Percentiles rank a stretch among this genome's conserved stretches.
These are phyloP conservation scores for Hypomyces perniciosus DNA, from an alignment of 2,329 filamentous ascomycete species.

Conservation along the genomic window DNA sequence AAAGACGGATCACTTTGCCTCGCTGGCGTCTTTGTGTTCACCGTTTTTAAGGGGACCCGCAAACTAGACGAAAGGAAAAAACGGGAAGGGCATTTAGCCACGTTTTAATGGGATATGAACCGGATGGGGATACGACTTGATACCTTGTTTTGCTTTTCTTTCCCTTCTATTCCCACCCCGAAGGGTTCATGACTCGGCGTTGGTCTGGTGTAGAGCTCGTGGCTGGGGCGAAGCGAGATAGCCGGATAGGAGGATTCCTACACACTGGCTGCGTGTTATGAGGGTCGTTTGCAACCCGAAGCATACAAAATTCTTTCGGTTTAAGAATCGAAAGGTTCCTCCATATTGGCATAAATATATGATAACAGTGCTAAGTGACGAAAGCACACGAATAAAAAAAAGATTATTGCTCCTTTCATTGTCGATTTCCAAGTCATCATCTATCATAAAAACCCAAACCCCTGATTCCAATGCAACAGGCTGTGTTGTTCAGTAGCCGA, in stretches of 20 bases:
- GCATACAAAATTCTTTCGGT: too few relatives aligned
- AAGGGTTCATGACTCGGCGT: neutral
- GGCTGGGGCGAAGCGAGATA: too few relatives aligned
- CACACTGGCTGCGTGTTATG: too few relatives aligned
- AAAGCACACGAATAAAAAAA: too few relatives aligned
- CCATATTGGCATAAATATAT: too few relatives aligned
- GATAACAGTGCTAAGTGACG: too few relatives aligned
- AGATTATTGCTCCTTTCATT: too few relatives aligned
- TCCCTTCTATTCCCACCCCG: neutral
- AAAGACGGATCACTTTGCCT: too few relatives aligned
- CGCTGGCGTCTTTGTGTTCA: neutral
- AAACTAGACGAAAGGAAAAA: constrained; percentile 1
- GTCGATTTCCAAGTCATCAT: neutral
- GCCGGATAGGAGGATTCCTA: too few relatives aligned
- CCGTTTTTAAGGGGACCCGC: constrained; percentile 1
- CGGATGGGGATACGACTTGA: constrained; percentile 21
- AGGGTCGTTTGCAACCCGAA: too few relatives aligned
- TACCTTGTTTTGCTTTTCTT: constrained; percentile 17
- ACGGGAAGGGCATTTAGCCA: neutral
- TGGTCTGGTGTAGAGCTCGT: neutral
- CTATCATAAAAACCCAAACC: neutral
- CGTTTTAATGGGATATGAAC: constrained; percentile 26
- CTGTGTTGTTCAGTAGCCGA: neutral
- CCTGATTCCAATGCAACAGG: too few relatives aligned
- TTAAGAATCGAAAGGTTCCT: too few relatives aligned